phyloP scores from a whole-genome alignment of 257 asterid species.

The Orobanche coerulescens region DNA sequence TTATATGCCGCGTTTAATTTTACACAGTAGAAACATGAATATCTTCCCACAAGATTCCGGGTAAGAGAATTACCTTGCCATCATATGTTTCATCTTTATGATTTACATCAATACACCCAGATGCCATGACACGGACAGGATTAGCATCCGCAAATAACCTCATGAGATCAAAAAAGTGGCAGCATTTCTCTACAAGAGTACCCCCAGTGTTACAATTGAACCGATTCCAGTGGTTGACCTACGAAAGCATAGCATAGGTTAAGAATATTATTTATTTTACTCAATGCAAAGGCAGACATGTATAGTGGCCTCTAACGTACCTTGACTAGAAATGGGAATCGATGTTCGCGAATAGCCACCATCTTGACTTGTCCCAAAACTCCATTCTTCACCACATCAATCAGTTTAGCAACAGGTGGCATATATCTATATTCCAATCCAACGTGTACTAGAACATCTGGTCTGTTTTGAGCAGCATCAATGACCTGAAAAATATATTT shows the following conservation, averaged over 20 bases:
- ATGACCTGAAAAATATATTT: slow-evolving; percentile 45
- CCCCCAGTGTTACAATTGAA: slow-evolving; percentile 86
- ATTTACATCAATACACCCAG: too few species aligned
- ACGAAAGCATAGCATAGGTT: slow-evolving; percentile 14
- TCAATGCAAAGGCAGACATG: slow-evolving; percentile 5
- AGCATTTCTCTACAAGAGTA: too few species aligned
- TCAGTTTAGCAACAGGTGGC: slow-evolving; percentile 74
- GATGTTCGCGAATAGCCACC: slow-evolving; percentile 88
- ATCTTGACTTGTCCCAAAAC: slow-evolving; percentile 61
- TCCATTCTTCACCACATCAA: slow-evolving; percentile 64
- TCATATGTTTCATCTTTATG: too few species aligned
- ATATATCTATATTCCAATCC: slow-evolving; percentile 90
- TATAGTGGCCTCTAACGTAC: slow-evolving; percentile 27
- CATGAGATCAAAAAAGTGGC: too few species aligned
- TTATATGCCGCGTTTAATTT: too few species aligned
- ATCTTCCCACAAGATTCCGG: too few species aligned
- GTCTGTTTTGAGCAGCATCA: slow-evolving; percentile 62
- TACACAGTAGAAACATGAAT: too few species aligned
- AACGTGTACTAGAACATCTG: slow-evolving; percentile 71
- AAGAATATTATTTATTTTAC: slow-evolving; percentile 19
- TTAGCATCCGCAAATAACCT: too few species aligned
- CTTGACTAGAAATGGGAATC: slow-evolving; percentile 87
- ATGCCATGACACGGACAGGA: too few species aligned
- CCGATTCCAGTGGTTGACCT: slow-evolving; percentile 91
- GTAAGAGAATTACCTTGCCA: too few species aligned